These are phyloP conservation scores for Taphrina betulina DNA, from an alignment of 1,139 yeast species.

Conservation along the genomic window DNA sequence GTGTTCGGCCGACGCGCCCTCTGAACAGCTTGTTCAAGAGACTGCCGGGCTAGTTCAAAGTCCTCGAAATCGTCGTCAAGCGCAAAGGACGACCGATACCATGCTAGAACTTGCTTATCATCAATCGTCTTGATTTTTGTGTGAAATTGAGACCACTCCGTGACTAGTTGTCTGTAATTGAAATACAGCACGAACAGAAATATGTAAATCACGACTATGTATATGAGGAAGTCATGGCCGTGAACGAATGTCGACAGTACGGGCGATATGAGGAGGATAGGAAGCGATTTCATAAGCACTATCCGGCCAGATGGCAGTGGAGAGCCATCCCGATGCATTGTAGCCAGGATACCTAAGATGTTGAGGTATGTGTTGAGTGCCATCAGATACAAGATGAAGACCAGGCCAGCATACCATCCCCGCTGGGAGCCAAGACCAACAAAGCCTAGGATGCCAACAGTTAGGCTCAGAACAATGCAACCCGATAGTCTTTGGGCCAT, in stretches of 20 bases:
- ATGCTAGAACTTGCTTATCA: constrained; percentile 14
- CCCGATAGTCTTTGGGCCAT: constrained; percentile 19
- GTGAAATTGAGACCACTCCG: constrained; percentile 19
- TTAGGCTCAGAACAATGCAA: not conserved
- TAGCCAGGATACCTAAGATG: constrained; percentile 13
- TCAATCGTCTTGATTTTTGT: constrained; percentile 3
- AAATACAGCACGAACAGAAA: constrained; percentile 9
- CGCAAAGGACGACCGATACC: not conserved
- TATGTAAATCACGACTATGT: constrained; percentile 11
- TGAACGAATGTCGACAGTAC: constrained; percentile 12
- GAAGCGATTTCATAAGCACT: constrained; percentile 6
- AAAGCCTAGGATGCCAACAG: constrained; percentile 8
- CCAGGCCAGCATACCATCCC: constrained; percentile 18
- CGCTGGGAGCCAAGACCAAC: constrained; percentile 16
- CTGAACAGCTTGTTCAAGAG: constrained; percentile 7
- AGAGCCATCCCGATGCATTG: constrained; percentile 14
- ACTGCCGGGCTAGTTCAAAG: constrained; percentile 5
- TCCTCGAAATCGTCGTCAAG: constrained; percentile 1
- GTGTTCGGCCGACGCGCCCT: not conserved
- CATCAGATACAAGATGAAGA: constrained; percentile 15
- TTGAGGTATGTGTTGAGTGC: constrained; percentile 14
- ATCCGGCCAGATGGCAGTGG: constrained; percentile 12
- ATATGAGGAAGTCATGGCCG: constrained; percentile 9
- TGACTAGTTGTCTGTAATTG: constrained; percentile 1
- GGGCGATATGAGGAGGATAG: constrained; percentile 12